Evolutionary conservation across 176 grass and related monocot species (phyloP).

Genomic region (Aegilops bicornis): DNA sequence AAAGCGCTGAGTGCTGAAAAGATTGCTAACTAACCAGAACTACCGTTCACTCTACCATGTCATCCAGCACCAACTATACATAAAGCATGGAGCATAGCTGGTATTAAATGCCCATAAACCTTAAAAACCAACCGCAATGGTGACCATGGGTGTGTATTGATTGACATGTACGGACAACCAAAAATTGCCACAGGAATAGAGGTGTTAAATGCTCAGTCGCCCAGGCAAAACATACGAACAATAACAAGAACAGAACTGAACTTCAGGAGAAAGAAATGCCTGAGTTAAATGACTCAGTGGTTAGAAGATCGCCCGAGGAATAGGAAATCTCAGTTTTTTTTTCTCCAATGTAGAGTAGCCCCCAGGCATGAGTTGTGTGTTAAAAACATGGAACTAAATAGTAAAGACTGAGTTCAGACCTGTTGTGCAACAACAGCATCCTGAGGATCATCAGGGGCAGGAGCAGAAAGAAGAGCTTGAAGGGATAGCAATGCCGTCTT

Average conservation of each 20-base stretch:
- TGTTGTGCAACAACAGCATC: slow-evolving; percentile 98
- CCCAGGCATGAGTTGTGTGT: too few species aligned
- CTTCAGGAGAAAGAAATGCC: not conserved
- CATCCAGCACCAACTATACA: not conserved
- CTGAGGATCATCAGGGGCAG: slow-evolving; percentile 95
- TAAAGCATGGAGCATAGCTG: not conserved
- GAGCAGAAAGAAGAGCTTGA: slow-evolving; percentile 90
- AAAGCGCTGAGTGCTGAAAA: not conserved
- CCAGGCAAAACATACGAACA: not conserved
- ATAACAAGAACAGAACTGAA: not conserved
- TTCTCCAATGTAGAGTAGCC: not conserved
- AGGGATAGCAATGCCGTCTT: slow-evolving; percentile 92
- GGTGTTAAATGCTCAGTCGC: not conserved
- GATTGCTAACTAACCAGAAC: not conserved
- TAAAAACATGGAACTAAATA: slow-evolving; percentile 10
- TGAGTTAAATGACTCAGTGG: not conserved
- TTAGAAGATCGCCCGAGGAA: not conserved
- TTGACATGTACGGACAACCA: not conserved
- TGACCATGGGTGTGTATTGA: not conserved
- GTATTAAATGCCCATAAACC: not conserved
- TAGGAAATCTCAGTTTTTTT: not conserved
- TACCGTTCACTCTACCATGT: not conserved
- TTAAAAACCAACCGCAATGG: not conserved
- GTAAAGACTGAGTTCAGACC: slow-evolving; percentile 42
- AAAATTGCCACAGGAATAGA: not conserved